These are phyloP conservation scores for Meyerozyma sp. DNA, from an alignment of 1,139 yeast species.

Conservation along the genomic window DNA sequence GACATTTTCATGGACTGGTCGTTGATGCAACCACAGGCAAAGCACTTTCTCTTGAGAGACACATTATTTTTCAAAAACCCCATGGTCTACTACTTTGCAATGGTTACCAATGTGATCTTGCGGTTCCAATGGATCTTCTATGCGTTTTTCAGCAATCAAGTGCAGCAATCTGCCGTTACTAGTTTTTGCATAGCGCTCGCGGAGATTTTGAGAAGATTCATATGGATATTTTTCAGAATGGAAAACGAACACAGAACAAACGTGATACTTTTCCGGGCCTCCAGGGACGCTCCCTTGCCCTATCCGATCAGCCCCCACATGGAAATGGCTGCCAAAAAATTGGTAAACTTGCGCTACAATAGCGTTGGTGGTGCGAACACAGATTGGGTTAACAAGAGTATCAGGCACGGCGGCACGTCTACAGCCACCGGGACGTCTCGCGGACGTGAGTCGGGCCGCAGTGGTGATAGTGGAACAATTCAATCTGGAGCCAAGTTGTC, in stretches of 20 bases:
- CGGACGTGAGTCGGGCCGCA: background rate
- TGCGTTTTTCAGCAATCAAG: slow-evolving; percentile 61
- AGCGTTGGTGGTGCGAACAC: slow-evolving; percentile 3
- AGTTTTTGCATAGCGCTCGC: slow-evolving; percentile 80
- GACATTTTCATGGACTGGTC: slow-evolving; percentile 97
- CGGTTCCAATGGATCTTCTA: slow-evolving; percentile 92
- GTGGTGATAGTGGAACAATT: background rate
- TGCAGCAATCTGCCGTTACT: slow-evolving; percentile 88
- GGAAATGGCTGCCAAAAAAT: slow-evolving; percentile 34
- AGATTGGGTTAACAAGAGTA: slow-evolving; percentile 1
- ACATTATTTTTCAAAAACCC: slow-evolving; percentile 60
- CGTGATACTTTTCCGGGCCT: slow-evolving; percentile 77
- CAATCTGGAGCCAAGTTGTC: slow-evolving; percentile 8
- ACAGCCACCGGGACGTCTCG: background rate
- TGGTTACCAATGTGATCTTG: slow-evolving; percentile 63
- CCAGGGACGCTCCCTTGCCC: slow-evolving; percentile 82
- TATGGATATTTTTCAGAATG: slow-evolving; percentile 89
- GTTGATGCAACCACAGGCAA: slow-evolving; percentile 60
- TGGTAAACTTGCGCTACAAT: slow-evolving; percentile 32
- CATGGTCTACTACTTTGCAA: slow-evolving; percentile 65
- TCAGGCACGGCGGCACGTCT: slow-evolving; percentile 2
- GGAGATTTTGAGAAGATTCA: slow-evolving; percentile 72
- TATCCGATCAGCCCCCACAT: slow-evolving; percentile 46
- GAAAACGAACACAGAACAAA: slow-evolving; percentile 95
- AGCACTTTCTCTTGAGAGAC: slow-evolving; percentile 59